Evolutionary conservation across 1,284 basidiomycete species (phyloP).

Genomic region (Trametes versicolor): DNA sequence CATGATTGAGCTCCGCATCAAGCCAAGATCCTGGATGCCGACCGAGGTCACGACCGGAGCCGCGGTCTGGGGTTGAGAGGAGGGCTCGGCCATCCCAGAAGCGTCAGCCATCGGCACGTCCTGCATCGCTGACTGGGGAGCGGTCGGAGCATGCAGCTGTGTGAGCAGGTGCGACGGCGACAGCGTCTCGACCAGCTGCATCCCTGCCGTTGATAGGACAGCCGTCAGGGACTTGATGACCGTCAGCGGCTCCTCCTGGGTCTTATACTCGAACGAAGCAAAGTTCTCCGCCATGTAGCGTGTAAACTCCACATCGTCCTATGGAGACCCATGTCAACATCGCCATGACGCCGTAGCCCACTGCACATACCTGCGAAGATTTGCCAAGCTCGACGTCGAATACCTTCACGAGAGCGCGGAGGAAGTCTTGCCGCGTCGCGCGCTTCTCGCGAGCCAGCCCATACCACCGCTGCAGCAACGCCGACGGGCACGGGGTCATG

Average conservation of each 20-base stretch:
- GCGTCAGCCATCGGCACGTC: slow-evolving; percentile 25
- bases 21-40: slow-evolving; percentile 49
- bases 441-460: slow-evolving; percentile 90
- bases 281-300: slow-evolving; percentile 97
- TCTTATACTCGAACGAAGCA: slow-evolving; percentile 92
- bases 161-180: slow-evolving; percentile 75
- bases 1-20: slow-evolving; percentile 75
- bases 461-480: slow-evolving; percentile 92
- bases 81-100: slow-evolving; percentile 5
- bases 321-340: slow-evolving; percentile 11
- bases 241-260: slow-evolving; percentile 90
- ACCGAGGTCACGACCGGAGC: slow-evolving; percentile 20
- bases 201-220: slow-evolving; percentile 86
- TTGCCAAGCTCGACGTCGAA: slow-evolving; percentile 74
- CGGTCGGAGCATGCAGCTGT: slow-evolving; percentile 58
- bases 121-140: slow-evolving; percentile 5
- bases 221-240: slow-evolving; percentile 86
- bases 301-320: slow-evolving; percentile 85
- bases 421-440: slow-evolving; percentile 84
- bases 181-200: slow-evolving; percentile 77
- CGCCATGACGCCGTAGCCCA: not conserved
- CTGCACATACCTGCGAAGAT: slow-evolving; percentile 54
- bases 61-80: slow-evolving; percentile 12
- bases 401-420: slow-evolving; percentile 83
- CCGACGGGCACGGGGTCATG: slow-evolving; percentile 62